phyloP scores from a whole-genome alignment of 345 rosid species.

The Salix suchowensis region DNA sequence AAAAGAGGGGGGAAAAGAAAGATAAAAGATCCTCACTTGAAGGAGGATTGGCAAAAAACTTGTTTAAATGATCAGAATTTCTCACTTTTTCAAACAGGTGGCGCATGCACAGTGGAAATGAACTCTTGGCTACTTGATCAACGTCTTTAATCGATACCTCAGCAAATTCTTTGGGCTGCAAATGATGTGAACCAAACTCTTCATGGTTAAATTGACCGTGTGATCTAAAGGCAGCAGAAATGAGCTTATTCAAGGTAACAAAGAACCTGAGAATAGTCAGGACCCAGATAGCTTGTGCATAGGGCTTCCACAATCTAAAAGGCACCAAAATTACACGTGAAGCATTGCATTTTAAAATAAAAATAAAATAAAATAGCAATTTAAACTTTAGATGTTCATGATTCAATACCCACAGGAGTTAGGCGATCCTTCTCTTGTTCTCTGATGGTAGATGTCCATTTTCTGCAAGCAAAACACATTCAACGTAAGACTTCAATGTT shows the following conservation, averaged over 20 bases:
- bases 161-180: constrained; percentile 63
- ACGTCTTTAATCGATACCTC: constrained; percentile 80
- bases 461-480: constrained; percentile 42
- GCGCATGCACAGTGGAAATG: constrained; percentile 91
- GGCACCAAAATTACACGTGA: constrained; percentile 7
- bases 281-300: constrained; percentile 73
- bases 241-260: background rate
- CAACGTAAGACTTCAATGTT: background rate
- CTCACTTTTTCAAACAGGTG: constrained; percentile 85
- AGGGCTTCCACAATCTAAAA: constrained; percentile 79
- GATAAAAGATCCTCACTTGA: background rate
- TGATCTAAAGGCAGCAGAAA: background rate
- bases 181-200: constrained; percentile 11
- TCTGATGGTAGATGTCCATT: constrained; percentile 73
- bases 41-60: background rate
- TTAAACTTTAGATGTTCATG: constrained; percentile 9
- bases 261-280: constrained; percentile 82
- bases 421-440: constrained; percentile 86
- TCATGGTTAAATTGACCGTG: constrained; percentile 7
- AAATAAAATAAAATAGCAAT: background rate
- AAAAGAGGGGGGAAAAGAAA: background rate
- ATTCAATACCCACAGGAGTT: constrained; percentile 59
- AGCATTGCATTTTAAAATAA: constrained; percentile 4
- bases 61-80: constrained; percentile 3
- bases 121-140: constrained; percentile 64